A percentile compares a stretch with the other conserved stretches of the same genome.
These are phyloP conservation scores for Hansfordia pulvinata DNA, from an alignment of 2,329 filamentous ascomycete genomes.

Conservation along the genomic window DNA sequence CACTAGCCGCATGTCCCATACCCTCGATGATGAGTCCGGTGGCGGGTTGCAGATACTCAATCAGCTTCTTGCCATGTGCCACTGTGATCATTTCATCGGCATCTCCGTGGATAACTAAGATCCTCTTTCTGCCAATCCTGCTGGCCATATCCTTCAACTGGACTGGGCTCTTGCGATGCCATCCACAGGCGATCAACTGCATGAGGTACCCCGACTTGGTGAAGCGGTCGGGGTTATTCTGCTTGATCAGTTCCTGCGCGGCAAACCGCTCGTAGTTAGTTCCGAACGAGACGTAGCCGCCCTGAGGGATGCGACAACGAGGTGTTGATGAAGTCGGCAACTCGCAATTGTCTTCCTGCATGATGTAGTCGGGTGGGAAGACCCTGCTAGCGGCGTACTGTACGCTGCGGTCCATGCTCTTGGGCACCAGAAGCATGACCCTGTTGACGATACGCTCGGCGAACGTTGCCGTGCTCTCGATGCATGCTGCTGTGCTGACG, in stretches of 20 bases:
- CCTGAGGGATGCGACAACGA: slow-evolving; percentile 17
- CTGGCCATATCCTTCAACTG: slow-evolving; percentile 57
- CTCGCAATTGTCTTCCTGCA: slow-evolving; percentile 40
- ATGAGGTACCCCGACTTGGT: slow-evolving; percentile 55
- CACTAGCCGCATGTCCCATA: slow-evolving; percentile 60
- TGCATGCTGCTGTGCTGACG: slow-evolving; percentile 44
- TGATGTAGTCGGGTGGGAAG: slow-evolving; percentile 53
- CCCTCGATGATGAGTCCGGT: slow-evolving; percentile 51
- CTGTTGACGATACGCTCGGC: slow-evolving; percentile 49
- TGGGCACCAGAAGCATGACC: slow-evolving; percentile 50
- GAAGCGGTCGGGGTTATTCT: slow-evolving; percentile 45
- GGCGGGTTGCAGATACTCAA: slow-evolving; percentile 48
- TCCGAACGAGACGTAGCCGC: slow-evolving; percentile 41
- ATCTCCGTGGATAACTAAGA: slow-evolving; percentile 66
- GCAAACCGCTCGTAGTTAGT: slow-evolving; percentile 74
- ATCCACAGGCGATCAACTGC: slow-evolving; percentile 66
- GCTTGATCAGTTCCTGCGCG: slow-evolving; percentile 65
- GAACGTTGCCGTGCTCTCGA: slow-evolving; percentile 49
- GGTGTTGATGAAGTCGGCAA: slow-evolving; percentile 31
- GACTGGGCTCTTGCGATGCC: slow-evolving; percentile 59
- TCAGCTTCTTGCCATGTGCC: slow-evolving; percentile 55
- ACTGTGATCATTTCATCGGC: slow-evolving; percentile 66
- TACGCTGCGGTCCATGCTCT: slow-evolving; percentile 53
- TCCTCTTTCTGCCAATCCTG: slow-evolving; percentile 56
- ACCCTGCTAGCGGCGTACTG: slow-evolving; percentile 49